These are phyloP conservation scores for Moricandia arvensis DNA, from an alignment of 345 rosid species.

Conservation along the genomic window DNA sequence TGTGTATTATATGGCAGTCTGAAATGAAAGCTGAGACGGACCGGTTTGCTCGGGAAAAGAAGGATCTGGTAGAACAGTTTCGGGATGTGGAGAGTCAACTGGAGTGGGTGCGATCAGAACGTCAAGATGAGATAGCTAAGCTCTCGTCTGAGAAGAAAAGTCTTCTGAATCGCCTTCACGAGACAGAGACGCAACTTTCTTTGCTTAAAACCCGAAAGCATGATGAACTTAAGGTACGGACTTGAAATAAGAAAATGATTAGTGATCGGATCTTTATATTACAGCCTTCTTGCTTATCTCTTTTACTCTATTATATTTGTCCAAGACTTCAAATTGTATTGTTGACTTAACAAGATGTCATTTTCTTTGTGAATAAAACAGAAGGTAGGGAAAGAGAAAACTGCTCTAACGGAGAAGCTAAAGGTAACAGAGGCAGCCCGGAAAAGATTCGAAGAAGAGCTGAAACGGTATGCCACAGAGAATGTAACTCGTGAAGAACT, in stretches of 20 bases:
- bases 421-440: slow-evolving; percentile 87
- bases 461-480: slow-evolving; percentile 81
- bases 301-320: not conserved
- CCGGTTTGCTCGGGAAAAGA: slow-evolving; percentile 79
- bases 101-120: slow-evolving; percentile 95
- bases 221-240: slow-evolving; percentile 90
- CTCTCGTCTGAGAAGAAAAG: slow-evolving; percentile 71
- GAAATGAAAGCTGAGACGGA: slow-evolving; percentile 91
- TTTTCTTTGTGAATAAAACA: slow-evolving; percentile 41
- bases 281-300: not conserved
- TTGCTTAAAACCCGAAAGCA: slow-evolving; percentile 86
- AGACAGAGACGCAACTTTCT: slow-evolving; percentile 80
- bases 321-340: slow-evolving; percentile 1
- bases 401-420: slow-evolving; percentile 83
- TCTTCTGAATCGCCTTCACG: slow-evolving; percentile 93
- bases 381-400: slow-evolving; percentile 94
- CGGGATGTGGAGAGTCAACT: slow-evolving; percentile 93
- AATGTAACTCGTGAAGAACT: slow-evolving; percentile 82
- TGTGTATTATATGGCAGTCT: slow-evolving; percentile 56
- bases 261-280: not conserved
- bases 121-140: slow-evolving; percentile 75
- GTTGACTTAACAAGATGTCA: slow-evolving; percentile 12
- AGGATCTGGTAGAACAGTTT: slow-evolving; percentile 76
- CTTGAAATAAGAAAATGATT: not conserved
- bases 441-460: slow-evolving; percentile 89